A percentile compares a stretch with the other conserved stretches of the same genome.
phyloP scores from a whole-genome alignment of 2,329 filamentous ascomycete genomes.

The Scedosporium aurantiacum region DNA sequence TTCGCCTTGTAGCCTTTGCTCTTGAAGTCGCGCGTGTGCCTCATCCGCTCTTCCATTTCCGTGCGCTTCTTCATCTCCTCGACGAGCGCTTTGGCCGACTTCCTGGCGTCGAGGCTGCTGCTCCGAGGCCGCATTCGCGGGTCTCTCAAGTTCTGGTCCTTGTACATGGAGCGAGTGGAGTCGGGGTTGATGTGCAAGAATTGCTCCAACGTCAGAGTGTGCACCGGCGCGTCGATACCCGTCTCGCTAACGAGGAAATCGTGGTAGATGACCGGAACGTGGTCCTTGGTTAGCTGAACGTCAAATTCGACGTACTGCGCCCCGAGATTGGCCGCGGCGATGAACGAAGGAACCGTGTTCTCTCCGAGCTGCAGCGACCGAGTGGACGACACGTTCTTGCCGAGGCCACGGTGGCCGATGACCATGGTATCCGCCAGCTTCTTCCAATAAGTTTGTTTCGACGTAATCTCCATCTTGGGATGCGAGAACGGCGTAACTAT shows the following conservation, averaged over 20 bases:
- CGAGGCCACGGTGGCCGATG: slow-evolving; percentile 62
- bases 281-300: slow-evolving; percentile 96
- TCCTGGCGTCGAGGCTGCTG: slow-evolving; percentile 26
- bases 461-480: slow-evolving; percentile 84
- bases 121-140: slow-evolving; percentile 18
- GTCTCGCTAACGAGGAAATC: slow-evolving; percentile 97
- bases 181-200: slow-evolving; percentile 76
- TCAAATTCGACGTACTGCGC: slow-evolving; percentile 69
- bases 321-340: slow-evolving; percentile 86
- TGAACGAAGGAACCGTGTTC: slow-evolving; percentile 92
- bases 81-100: slow-evolving; percentile 27
- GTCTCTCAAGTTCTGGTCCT: background rate
- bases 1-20: slow-evolving; percentile 93
- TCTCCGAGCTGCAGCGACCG: slow-evolving; percentile 89
- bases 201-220: slow-evolving; percentile 88
- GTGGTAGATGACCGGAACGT: slow-evolving; percentile 96
- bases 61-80: slow-evolving; percentile 34
- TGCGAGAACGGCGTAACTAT: slow-evolving; percentile 91
- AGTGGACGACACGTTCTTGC: slow-evolving; percentile 78
- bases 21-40: slow-evolving; percentile 92
- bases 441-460: slow-evolving; percentile 93
- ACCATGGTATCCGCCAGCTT: slow-evolving; percentile 81
- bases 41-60: slow-evolving; percentile 71
- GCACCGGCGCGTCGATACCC: slow-evolving; percentile 90
- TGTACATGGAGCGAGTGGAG: slow-evolving; percentile 11